Evolutionary conservation across 139 green algal species (phyloP).

Genomic region (Pedinophyceae sp.): DNA sequence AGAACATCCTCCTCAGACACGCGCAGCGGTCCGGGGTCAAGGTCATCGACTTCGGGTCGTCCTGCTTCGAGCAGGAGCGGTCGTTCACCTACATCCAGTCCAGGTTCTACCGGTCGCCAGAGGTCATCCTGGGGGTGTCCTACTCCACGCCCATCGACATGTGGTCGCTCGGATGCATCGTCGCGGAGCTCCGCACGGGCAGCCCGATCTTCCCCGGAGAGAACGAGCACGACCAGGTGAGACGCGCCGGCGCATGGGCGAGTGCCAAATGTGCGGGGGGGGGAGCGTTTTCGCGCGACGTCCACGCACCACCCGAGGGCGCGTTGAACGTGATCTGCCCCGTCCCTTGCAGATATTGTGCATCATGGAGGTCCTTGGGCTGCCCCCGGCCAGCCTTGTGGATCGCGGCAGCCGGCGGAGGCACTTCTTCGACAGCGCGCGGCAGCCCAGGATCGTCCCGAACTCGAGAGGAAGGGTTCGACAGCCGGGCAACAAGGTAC

Average conservation of each 20-base stretch:
- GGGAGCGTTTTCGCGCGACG: neutral
- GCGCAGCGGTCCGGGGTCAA: conserved; percentile 51
- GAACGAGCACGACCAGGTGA: conserved; percentile 11
- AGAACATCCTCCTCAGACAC: conserved; percentile 62
- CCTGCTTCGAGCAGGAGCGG: conserved; percentile 47
- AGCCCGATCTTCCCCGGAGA: conserved; percentile 55
- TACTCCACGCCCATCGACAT: conserved; percentile 66
- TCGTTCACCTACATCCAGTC: conserved; percentile 77
- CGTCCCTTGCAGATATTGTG: conserved; percentile 1
- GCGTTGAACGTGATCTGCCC: neutral
- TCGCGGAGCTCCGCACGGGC: conserved; percentile 56
- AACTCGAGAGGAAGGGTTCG: conserved; percentile 37
- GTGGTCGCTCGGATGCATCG: conserved; percentile 67
- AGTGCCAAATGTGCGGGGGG: neutral
- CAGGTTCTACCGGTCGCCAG: conserved; percentile 39
- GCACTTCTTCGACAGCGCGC: conserved; percentile 50
- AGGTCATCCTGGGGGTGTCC: conserved; percentile 22
- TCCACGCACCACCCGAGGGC: neutral
- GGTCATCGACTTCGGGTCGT: conserved; percentile 75
- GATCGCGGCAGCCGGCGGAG: conserved; percentile 37
- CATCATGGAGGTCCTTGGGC: conserved; percentile 21
- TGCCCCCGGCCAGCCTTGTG: conserved; percentile 37
- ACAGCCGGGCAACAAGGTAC: conserved; percentile 19
- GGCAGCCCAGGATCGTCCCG: conserved; percentile 24
- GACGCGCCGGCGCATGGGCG: neutral